A percentile compares a stretch with the other conserved stretches of the same genome.
phyloP scores from a whole-genome alignment of 257 asterid genomes.

The Plantago major region DNA sequence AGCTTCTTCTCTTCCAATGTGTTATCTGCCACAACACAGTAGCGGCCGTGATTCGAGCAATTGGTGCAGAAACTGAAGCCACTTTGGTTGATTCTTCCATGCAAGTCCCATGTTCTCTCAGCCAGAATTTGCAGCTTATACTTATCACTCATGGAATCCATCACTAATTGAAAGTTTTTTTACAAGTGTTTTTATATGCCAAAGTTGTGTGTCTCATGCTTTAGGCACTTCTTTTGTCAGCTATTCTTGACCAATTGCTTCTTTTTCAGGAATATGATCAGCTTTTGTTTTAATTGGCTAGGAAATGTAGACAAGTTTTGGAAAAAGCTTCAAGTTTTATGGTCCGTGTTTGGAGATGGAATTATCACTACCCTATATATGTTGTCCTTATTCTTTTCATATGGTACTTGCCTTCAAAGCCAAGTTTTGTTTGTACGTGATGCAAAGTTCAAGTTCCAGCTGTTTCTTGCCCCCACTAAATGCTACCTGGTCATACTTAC shows the following conservation, averaged over 20 bases:
- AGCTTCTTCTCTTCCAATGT: conserved; percentile 35
- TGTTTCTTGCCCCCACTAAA: no score
- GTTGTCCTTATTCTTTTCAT: conserved; percentile 16
- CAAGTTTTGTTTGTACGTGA: conserved; percentile 27
- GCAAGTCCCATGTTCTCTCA: conserved; percentile 42
- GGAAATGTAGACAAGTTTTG: not conserved
- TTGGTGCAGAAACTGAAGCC: conserved; percentile 36
- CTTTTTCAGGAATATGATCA: conserved; percentile 25
- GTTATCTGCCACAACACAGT: conserved; percentile 34
- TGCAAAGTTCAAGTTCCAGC: not conserved
- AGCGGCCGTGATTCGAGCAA: conserved; percentile 39
- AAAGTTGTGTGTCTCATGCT: not conserved
- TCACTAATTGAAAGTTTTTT: not conserved
- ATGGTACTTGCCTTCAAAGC: conserved; percentile 31
- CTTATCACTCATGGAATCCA: conserved; percentile 16
- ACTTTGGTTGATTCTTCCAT: conserved; percentile 21
- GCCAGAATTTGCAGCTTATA: conserved; percentile 26
- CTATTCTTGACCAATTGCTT: conserved; percentile 29
- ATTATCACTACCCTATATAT: conserved; percentile 11
- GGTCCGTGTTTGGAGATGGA: conserved; percentile 29
- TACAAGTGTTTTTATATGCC: conserved; percentile 1
- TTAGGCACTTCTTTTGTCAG: not conserved
- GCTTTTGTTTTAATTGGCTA: conserved; percentile 10
- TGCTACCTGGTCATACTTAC: no score
- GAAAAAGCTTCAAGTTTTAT: conserved; percentile 19